These are phyloP conservation scores for Mycena sanguinolenta DNA, from an alignment of 768 basidiomycete species.

Conservation along the genomic window DNA sequence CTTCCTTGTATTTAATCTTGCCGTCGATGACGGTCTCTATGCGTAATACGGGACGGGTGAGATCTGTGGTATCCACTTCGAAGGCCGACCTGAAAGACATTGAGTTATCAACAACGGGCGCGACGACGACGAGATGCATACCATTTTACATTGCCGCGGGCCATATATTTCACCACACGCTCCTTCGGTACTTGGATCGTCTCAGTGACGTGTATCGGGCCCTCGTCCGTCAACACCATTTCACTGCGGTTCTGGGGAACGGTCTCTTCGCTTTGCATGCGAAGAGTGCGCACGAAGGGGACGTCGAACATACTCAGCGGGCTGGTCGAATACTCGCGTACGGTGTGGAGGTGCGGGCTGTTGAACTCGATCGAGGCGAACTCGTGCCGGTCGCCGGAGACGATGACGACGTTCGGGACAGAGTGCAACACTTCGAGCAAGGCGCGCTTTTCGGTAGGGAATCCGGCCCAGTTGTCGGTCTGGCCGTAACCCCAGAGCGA, in stretches of 20 bases:
- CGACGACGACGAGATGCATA: constrained; percentile 36
- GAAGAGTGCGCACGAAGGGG: constrained; percentile 69
- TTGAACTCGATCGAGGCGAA: constrained; percentile 80
- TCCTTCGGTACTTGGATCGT: constrained; percentile 64
- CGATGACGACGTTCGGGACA: constrained; percentile 77
- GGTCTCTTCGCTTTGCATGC: constrained; percentile 56
- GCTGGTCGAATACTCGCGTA: constrained; percentile 77
- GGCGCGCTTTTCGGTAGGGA: constrained; percentile 67
- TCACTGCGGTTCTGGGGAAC: constrained; percentile 52
- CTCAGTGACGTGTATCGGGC: constrained; percentile 38
- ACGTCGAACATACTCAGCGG: constrained; percentile 81
- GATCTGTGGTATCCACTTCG: constrained; percentile 75
- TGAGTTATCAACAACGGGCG: background rate
- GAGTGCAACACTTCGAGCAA: constrained; percentile 71
- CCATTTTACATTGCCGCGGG: constrained; percentile 79
- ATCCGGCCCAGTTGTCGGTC: constrained; percentile 80
- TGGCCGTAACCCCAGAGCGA: constrained; percentile 76
- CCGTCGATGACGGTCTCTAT: constrained; percentile 76
- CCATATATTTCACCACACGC: constrained; percentile 69
- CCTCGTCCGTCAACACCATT: constrained; percentile 43
- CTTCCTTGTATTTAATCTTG: constrained; percentile 59
- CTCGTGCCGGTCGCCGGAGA: constrained; percentile 85
- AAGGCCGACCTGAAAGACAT: constrained; percentile 66
- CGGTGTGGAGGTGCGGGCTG: constrained; percentile 51
- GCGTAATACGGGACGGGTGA: constrained; percentile 62